These are phyloP conservation scores for Fusarium siculi DNA, from an alignment of 2,329 filamentous ascomycete genomes.

Conservation along the genomic window DNA sequence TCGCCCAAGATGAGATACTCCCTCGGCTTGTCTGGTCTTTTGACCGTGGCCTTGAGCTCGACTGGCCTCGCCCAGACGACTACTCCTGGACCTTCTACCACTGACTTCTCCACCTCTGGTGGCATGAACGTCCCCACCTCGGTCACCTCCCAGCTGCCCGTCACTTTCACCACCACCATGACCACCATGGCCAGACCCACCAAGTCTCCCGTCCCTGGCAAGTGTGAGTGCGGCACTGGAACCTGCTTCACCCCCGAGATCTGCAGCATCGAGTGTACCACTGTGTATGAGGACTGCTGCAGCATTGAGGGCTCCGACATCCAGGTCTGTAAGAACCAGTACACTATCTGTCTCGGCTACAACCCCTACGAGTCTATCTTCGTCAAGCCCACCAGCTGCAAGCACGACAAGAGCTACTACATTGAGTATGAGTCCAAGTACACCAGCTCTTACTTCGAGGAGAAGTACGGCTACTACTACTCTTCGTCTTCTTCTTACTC, in stretches of 20 bases:
- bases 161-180: slow-evolving; percentile 14
- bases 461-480: slow-evolving; percentile 13
- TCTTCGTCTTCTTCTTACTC: neutral
- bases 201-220: neutral
- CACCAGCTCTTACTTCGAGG: slow-evolving; percentile 7
- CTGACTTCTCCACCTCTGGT: slow-evolving; percentile 1
- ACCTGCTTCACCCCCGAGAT: slow-evolving; percentile 21
- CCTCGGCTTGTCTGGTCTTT: slow-evolving; percentile 28
- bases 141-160: neutral
- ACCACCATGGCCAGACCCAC: slow-evolving; percentile 20
- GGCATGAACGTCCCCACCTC: slow-evolving; percentile 20
- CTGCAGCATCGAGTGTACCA: slow-evolving; percentile 23
- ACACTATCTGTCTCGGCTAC: slow-evolving; percentile 29
- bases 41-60: slow-evolving; percentile 32
- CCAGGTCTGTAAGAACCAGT: slow-evolving; percentile 7
- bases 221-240: slow-evolving; percentile 8
- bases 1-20: slow-evolving; percentile 35
- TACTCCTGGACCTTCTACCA: neutral
- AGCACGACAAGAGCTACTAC: slow-evolving; percentile 29
- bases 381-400: slow-evolving; percentile 17
- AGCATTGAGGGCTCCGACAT: slow-evolving; percentile 1
- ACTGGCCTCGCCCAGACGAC: slow-evolving; percentile 6
- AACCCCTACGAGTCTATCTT: slow-evolving; percentile 17
- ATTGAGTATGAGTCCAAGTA: slow-evolving; percentile 25
- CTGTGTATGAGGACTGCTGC: slow-evolving; percentile 29